Evolutionary conservation across 2,329 filamentous ascomycete species (phyloP), one percentile per base, ranked within the genome.

Genomic region (Penicillium janthinellum): DNA sequence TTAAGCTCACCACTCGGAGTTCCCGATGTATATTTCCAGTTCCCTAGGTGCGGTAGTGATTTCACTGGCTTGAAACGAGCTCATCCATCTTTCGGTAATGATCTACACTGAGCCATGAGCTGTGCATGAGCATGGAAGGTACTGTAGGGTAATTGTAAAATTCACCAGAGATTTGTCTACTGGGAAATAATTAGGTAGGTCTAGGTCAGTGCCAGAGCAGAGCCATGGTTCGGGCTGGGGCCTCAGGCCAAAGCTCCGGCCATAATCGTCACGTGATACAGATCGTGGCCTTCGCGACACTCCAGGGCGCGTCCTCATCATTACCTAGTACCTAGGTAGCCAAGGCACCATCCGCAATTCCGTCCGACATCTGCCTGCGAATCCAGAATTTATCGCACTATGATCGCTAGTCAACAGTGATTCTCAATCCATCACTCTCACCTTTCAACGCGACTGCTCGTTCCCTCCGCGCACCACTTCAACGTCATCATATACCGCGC

Each of bases 231-330:
- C 7, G 31, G 31, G 2, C 1, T 10, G 31, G 31, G 31, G 31
- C 31, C 31, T 31, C 31, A 31, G 31, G 31, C 31, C 31, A 31
- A 31, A 31, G 31, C 31, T 31, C 31, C 31, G 11, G 31, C 7
- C 47, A 51, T 11, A 11, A 45, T 4, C 17, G 34, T 63, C 58
- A 56, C 58, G 51, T 56, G 55, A 48, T 10, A 5, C 17, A 14
- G 5, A 17, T 44, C n/a, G 20, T 44, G 39, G 53, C 20, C 31
- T 25, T 57, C 58, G 55, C 52, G 55, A 47, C 41, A 25, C 41
- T 34, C n/a, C 37, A 28, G 14, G 39, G 57, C 60, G 60, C 58
- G 58, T 58, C 57, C 28, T 14, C 56, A 41, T 42, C 56, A 25
- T 31, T 31, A 31, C 31, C 31, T 17, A 17, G 17, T 17, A 17